These are phyloP conservation scores for Pythium aphanidermatum DNA, from an alignment of 352 stramenopile species.

Conservation along the genomic window DNA sequence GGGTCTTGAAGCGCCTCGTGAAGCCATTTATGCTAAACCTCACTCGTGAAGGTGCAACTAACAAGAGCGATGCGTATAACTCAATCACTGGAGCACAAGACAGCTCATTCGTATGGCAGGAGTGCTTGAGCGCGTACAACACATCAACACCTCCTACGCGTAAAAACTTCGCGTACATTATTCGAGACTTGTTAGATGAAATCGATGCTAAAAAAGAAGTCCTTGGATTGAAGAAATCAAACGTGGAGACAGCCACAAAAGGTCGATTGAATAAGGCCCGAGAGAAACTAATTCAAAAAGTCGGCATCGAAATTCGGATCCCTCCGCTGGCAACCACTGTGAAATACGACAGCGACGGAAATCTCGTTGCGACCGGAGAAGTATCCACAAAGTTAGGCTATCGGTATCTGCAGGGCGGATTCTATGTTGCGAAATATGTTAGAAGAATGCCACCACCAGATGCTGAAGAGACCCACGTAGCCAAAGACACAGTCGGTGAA, in stretches of 20 bases:
- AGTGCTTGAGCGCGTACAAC: slow-evolving; percentile 33
- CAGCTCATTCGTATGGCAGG: slow-evolving; percentile 35
- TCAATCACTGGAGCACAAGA: slow-evolving; percentile 16
- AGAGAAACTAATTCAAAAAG: slow-evolving; percentile 13
- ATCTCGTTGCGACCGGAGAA: slow-evolving; percentile 11
- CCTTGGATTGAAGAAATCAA: slow-evolving; percentile 19
- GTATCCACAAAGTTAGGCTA: slow-evolving; percentile 16
- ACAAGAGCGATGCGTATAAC: slow-evolving; percentile 31
- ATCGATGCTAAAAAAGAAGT: slow-evolving; percentile 26
- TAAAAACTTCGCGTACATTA: slow-evolving; percentile 38
- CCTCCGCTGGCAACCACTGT: background rate
- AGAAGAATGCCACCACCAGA: slow-evolving; percentile 7
- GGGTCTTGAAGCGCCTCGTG: slow-evolving; percentile 17
- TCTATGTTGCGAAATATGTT: slow-evolving; percentile 48
- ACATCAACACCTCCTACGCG: slow-evolving; percentile 17
- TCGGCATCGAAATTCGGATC: slow-evolving; percentile 25
- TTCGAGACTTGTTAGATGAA: slow-evolving; percentile 48
- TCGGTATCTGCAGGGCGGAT: slow-evolving; percentile 27
- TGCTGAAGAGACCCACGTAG: background rate
- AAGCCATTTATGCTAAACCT: slow-evolving; percentile 13
- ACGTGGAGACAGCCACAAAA: background rate
- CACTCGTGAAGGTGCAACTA: slow-evolving; percentile 6
- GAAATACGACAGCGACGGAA: background rate
- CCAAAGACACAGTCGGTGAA: slow-evolving; percentile 25
- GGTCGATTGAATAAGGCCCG: slow-evolving; percentile 9